phyloP scores from a whole-genome alignment of 2,329 filamentous ascomycete genomes.

The Fusarium sp. region DNA sequence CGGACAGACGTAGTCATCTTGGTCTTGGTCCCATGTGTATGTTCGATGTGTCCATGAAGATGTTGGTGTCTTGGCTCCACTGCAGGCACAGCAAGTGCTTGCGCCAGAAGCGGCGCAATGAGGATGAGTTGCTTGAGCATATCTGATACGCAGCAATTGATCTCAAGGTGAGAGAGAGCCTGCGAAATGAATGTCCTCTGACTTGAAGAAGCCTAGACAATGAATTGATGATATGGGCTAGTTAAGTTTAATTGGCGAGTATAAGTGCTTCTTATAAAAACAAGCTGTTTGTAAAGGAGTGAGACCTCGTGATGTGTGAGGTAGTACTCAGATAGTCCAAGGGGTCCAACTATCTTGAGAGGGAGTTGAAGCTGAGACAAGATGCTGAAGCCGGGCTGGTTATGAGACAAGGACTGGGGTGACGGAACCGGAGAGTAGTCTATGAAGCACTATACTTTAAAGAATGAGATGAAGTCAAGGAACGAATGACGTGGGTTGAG shows the following conservation, averaged over 20 bases:
- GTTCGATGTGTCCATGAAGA: constrained; percentile 30
- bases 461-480: constrained; percentile 29
- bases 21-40: constrained; percentile 19
- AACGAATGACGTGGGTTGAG: constrained; percentile 24
- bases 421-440: constrained; percentile 22
- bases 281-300: constrained; percentile 5
- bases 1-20: constrained; percentile 16
- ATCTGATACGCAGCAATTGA: neutral
- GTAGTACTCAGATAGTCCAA: constrained; percentile 8
- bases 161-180: neutral
- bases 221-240: constrained; percentile 6
- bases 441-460: constrained; percentile 17
- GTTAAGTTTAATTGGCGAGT: neutral
- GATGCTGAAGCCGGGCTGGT: constrained; percentile 37
- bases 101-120: constrained; percentile 42
- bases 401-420: constrained; percentile 6
- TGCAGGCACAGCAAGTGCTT: constrained; percentile 36
- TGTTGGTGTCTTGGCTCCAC: constrained; percentile 31
- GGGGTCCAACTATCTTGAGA: constrained; percentile 9
- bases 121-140: constrained; percentile 42
- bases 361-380: constrained; percentile 20
- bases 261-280: constrained; percentile 29
- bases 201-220: constrained; percentile 1
- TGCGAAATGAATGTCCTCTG: neutral
- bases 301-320: constrained; percentile 20